Base-by-base conservation (phyloP, 2,329 filamentous ascomycete species). In the Sclerotinia minor region DNA sequence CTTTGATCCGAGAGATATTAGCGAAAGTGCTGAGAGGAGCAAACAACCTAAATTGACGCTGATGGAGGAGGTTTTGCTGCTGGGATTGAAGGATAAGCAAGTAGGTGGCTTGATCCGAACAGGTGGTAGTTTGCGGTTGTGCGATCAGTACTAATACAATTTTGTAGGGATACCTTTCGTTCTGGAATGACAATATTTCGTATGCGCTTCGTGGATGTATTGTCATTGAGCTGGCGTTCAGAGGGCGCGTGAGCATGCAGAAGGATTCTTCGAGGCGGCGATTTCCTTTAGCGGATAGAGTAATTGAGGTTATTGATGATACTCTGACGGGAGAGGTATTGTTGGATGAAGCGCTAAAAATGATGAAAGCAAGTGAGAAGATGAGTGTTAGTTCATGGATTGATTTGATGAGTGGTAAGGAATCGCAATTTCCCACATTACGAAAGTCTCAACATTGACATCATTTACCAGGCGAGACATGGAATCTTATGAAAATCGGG, bases 321-420 rank as follows among this genome's bases (percentile, higher is more conserved):
- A 94, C 93, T 69, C 85, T 97, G 77, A 99, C 95, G 7, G 95
- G 95, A 74, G 95, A 99, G 82, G 95, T 98, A 72, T 85, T 99
- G 76, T 86, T 99, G 77, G 95, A 99, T 81, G 95, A 99, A 83
- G 92, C 95, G 69, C 83, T 99, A 77, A 99, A 99, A 84, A 96
- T 99, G 94, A 99, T 99, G 94, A 99, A 99, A 85, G 89, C 92
- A 75, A 97, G 93, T 80, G 95, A 99, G 84, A 97, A 97, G 86
- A 98, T 99, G 95, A 98, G 95, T 80, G 95, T 99, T 73, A 95
- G 92, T 83, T 92, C 92, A 57, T 99, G 95, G 95, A 98, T 99
- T 79, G 95, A 99, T 80, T 83, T 99, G 74, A 94, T 99, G 93
- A 97, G 94, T 80, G 95, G 94, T 97, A 75, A 65, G 76, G 32